Base-by-base conservation (phyloP, 768 basidiomycete species). In the Auricularia sp. region DNA sequence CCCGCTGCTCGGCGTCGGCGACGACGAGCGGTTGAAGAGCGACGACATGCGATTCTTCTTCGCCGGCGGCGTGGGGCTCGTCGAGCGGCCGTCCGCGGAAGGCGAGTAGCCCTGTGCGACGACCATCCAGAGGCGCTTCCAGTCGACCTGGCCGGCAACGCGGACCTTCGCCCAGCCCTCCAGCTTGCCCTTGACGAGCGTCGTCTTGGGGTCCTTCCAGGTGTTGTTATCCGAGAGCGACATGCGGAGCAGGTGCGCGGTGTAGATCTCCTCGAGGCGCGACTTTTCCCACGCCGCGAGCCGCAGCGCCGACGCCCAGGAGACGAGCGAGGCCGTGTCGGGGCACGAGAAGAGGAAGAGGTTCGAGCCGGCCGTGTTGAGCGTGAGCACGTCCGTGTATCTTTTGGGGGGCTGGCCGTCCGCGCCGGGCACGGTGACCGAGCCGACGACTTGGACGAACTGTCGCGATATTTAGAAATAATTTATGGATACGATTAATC, bases 101-200 rank as follows among this genome's bases (percentile, higher is more conserved):
- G 29, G 36, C 67, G 67, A n/a, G n/a, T 74, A 70, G 4, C 80
- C 83, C 61, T 82, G 81, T 66, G 78, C 79, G 4, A 97, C 77
- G 5, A 88, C 83, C 79, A 92, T 84, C 90, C 92, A 98, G 56
- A 94, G 81, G 51, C 85, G 83, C 73, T 94, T 94, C 96, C 96
- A 98, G 69, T 97, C 94, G 0, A 92, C 94, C 70, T 94, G 93
- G n/a, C 96, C 95, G n/a, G 94, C 89, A 45, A 98, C 80, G 56
- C 96, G 87, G 58, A 94, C 82, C 69, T 88, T 84, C 18, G 93
- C 89, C 90, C 91, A 94, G 1, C 95, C 96, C 73, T 98, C 95
- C 80, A 94, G 83, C 65, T 83, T 82, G 8, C 91, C 88, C 59
- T 83, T 82, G 11, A 83, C 73, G 2, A 95, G 81, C 7, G 89